Percentiles rank a stretch among this genome's conserved stretches.
Conservation (phyloP, 306 rosid species). For the Vigna trinervia region DNA sequence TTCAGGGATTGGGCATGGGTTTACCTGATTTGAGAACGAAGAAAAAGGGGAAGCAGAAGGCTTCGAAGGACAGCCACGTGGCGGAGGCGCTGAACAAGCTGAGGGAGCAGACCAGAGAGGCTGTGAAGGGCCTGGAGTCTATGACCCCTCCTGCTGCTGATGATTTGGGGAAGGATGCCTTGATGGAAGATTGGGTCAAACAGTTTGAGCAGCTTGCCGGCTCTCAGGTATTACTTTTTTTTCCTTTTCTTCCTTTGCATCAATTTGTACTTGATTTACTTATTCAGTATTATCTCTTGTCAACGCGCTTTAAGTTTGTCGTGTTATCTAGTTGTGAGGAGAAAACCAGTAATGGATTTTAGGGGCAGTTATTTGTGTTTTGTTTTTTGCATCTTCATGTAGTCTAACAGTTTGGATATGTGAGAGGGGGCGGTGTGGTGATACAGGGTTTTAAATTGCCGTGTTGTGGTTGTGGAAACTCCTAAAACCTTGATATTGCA, state of each 20-base stretch:
- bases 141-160: slow-evolving; percentile 52
- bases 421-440: neutral
- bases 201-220: slow-evolving; percentile 87
- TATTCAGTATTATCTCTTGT: no score
- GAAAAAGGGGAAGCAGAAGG: slow-evolving; percentile 81
- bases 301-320: neutral
- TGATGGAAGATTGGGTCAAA: slow-evolving; percentile 96
- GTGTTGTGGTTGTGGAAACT: no score
- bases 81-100: slow-evolving; percentile 83
- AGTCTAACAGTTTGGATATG: neutral
- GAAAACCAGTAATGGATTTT: neutral
- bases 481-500: no score
- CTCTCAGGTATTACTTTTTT: slow-evolving; percentile 62
- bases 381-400: slow-evolving; percentile 7
- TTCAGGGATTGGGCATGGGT: slow-evolving; percentile 89
- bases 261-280: neutral
- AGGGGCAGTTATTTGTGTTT: neutral
- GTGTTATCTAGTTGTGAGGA: neutral
- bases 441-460: neutral
- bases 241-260: neutral
- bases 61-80: slow-evolving; percentile 74
- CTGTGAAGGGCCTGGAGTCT: slow-evolving; percentile 79
- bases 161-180: slow-evolving; percentile 65
- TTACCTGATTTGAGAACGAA: slow-evolving; percentile 78
- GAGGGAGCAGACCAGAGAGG: slow-evolving; percentile 81